Conservation (phyloP, 1,284 basidiomycete species). For the Melampsora abietis-canadensis region DNA sequence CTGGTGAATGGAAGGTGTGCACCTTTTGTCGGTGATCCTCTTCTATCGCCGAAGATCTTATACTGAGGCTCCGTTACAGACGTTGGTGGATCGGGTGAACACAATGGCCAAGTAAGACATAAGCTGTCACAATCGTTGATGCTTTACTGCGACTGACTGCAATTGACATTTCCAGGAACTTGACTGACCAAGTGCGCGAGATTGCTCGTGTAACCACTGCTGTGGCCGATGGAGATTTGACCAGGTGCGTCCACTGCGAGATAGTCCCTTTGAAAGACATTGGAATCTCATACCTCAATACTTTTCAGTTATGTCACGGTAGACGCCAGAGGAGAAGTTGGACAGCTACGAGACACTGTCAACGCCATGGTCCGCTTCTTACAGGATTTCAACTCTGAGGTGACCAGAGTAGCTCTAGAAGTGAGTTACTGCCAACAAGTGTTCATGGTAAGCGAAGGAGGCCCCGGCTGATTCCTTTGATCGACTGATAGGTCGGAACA, state of each 20-base stretch:
- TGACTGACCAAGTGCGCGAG: slow-evolving; percentile 42
- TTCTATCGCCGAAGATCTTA: too few species aligned
- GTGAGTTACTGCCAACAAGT: slow-evolving; percentile 10
- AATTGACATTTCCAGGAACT: slow-evolving; percentile 10
- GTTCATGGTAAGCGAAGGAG: not conserved
- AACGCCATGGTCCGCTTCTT: slow-evolving; percentile 43
- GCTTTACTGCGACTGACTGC: slow-evolving; percentile 3
- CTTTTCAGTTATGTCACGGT: slow-evolving; percentile 35
- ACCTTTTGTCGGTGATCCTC: too few species aligned
- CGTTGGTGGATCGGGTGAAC: slow-evolving; percentile 39
- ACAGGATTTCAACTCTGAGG: slow-evolving; percentile 41
- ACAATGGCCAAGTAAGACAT: slow-evolving; percentile 38
- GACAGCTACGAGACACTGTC: slow-evolving; percentile 34
- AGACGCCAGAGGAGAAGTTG: slow-evolving; percentile 35
- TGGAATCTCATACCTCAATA: not conserved
- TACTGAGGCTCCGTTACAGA: slow-evolving; percentile 14
- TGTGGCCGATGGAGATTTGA: slow-evolving; percentile 42
- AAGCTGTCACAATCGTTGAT: not conserved
- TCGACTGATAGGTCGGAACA: slow-evolving; percentile 62
- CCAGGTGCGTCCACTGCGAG: slow-evolving; percentile 11
- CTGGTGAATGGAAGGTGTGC: slow-evolving; percentile 89
- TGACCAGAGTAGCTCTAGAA: slow-evolving; percentile 39
- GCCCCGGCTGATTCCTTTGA: not conserved
- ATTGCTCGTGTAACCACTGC: slow-evolving; percentile 39
- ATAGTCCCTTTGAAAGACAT: not conserved